Evolutionary conservation across 169 alveolate species (phyloP).

Genomic region (Blepharisma undulans): DNA sequence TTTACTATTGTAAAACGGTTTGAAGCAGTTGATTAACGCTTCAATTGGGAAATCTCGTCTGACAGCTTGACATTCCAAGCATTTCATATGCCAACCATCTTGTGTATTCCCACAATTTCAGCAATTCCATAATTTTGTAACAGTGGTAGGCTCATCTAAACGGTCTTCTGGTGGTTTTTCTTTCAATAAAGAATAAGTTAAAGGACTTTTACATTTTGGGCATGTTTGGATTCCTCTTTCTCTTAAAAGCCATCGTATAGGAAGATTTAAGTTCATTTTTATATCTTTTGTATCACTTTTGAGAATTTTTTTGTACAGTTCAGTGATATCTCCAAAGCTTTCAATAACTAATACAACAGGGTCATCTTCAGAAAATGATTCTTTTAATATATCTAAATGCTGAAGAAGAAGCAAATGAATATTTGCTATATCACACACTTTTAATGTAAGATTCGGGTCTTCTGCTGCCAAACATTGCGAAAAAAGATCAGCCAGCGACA

Average conservation of each 20-base stretch:
- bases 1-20: background rate
- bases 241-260: constrained; percentile 29
- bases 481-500: constrained; percentile 27
- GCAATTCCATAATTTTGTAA: constrained; percentile 35
- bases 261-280: constrained; percentile 17
- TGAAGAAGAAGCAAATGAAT: background rate
- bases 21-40: constrained; percentile 12
- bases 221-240: constrained; percentile 36
- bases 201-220: constrained; percentile 17
- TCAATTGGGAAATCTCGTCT: constrained; percentile 34
- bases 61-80: constrained; percentile 13
- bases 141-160: background rate
- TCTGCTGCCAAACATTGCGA: background rate
- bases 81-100: constrained; percentile 41
- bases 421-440: background rate
- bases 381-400: background rate
- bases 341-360: constrained; percentile 29
- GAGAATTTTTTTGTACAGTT: background rate
- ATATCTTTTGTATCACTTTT: background rate
- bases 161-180: background rate
- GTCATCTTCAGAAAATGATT: constrained; percentile 9
- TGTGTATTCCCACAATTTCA: constrained; percentile 33
- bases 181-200: constrained; percentile 32
- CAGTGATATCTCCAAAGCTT: constrained; percentile 3
- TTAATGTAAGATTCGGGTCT: constrained; percentile 1